phyloP scores from a whole-genome alignment of 208 protist species.

The Crithidia expoeki region DNA sequence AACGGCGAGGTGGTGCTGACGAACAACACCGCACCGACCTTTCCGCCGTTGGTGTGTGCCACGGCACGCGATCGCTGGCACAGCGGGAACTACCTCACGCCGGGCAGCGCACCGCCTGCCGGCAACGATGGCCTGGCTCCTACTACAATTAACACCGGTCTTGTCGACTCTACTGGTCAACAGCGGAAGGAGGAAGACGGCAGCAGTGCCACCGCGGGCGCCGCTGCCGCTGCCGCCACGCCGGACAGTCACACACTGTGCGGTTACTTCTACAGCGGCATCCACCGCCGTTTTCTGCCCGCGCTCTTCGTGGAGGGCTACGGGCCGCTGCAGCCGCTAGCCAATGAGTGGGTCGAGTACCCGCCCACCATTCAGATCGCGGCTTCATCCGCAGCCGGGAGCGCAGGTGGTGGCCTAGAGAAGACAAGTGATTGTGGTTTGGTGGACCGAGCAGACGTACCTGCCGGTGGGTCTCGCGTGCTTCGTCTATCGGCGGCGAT shows the following conservation, averaged over 20 bases:
- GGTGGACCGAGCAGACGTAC: not conserved
- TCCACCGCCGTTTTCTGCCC: not conserved
- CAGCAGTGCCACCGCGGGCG: not conserved
- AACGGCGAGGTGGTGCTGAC: slow-evolving; percentile 21
- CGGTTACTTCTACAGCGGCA: slow-evolving; percentile 30
- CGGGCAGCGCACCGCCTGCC: slow-evolving; percentile 15
- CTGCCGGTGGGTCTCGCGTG: not conserved
- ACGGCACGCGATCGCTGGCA: slow-evolving; percentile 36
- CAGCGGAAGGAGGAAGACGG: not conserved
- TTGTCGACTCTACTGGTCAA: not conserved
- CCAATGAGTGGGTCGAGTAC: slow-evolving; percentile 24
- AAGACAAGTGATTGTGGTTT: slow-evolving; percentile 1
- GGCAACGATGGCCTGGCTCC: not conserved
- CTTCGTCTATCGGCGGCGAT: slow-evolving; percentile 17
- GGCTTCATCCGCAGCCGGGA: not conserved
- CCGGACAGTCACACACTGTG: not conserved
- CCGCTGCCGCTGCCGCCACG: not conserved
- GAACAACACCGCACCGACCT: slow-evolving; percentile 19
- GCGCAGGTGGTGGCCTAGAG: not conserved
- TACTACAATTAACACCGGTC: not conserved
- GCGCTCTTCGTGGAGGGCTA: slow-evolving; percentile 73
- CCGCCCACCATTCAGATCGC: slow-evolving; percentile 19
- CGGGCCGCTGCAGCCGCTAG: slow-evolving; percentile 46
- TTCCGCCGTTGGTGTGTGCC: slow-evolving; percentile 22
- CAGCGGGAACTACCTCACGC: slow-evolving; percentile 26